A percentile compares a stretch with the other conserved stretches of the same genome.
phyloP scores from a whole-genome alignment of 2,329 filamentous ascomycete species.

The Epichloe brachyelytri region DNA sequence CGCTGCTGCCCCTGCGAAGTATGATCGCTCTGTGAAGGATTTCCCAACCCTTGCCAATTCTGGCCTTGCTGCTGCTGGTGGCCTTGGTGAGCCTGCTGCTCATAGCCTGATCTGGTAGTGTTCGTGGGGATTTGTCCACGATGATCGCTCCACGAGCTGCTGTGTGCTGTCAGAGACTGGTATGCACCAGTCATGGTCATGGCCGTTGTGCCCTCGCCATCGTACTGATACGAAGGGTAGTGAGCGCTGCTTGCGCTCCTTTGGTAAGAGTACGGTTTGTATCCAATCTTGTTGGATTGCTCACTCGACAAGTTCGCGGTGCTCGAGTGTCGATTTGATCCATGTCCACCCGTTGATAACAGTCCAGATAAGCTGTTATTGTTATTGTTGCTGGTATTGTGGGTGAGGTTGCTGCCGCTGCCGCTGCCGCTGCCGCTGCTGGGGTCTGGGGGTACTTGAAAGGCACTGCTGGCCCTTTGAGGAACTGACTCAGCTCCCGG shows the following conservation, averaged over 20 bases:
- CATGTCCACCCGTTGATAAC: background rate
- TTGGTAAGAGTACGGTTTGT: conserved; percentile 23
- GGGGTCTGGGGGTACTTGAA: conserved; percentile 3
- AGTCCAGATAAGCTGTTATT: background rate
- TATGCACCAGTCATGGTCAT: background rate
- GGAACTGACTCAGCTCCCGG: background rate
- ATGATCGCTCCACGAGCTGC: background rate
- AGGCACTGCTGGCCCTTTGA: conserved; percentile 3
- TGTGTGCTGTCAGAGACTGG: background rate
- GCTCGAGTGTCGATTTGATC: conserved; percentile 3
- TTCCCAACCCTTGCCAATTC: background rate
- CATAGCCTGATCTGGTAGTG: background rate
- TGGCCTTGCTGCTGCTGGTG: conserved; percentile 2
- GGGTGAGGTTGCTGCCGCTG: background rate
- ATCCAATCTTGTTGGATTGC: conserved; percentile 10
- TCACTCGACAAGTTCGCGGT: conserved; percentile 4
- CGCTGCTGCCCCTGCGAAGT: background rate
- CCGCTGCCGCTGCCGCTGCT: background rate
- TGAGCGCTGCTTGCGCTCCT: conserved; percentile 4
- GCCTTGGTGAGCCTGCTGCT: background rate
- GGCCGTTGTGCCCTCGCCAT: background rate
- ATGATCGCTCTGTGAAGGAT: background rate
- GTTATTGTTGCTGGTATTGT: background rate
- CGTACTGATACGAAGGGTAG: background rate
- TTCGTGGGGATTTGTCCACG: background rate